Percentiles rank a stretch among this genome's conserved stretches.
Evolutionary conservation across 164 flowering plant genomes (phyloP).

Genomic region (Liquidambar formosana): DNA sequence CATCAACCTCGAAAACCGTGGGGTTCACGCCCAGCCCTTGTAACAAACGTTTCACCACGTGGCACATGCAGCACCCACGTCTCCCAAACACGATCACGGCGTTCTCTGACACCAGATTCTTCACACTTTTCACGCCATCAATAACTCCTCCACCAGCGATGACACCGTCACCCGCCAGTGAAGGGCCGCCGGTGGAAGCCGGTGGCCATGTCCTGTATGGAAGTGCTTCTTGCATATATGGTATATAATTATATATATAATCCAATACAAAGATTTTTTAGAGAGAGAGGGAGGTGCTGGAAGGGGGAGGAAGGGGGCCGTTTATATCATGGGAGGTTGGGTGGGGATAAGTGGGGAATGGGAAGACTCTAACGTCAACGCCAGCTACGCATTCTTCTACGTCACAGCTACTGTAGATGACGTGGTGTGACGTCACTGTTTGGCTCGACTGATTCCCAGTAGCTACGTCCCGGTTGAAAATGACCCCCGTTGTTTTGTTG

Average conservation of each 20-base stretch:
- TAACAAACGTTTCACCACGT: slow-evolving; percentile 63
- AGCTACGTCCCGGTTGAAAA: neutral
- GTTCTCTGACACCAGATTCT: slow-evolving; percentile 22
- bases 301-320: neutral
- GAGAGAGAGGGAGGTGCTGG: neutral
- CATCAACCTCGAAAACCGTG: slow-evolving; percentile 58
- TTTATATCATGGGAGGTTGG: neutral
- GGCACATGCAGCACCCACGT: slow-evolving; percentile 78
- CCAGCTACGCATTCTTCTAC: slow-evolving; percentile 34
- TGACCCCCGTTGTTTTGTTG: no score
- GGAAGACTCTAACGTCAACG: slow-evolving; percentile 41
- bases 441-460: slow-evolving; percentile 12
- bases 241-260: no score
- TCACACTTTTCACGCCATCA: slow-evolving; percentile 2
- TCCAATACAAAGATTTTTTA: neutral
- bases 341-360: neutral
- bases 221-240: slow-evolving; percentile 21
- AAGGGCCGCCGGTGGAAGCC: neutral
- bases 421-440: slow-evolving; percentile 16
- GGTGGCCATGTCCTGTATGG: slow-evolving; percentile 8
- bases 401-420: slow-evolving; percentile 40
- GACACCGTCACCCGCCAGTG: neutral
- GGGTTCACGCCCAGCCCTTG: slow-evolving; percentile 71
- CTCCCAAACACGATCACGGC: slow-evolving; percentile 53
- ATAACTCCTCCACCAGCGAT: neutral